A percentile compares a stretch with the other conserved stretches of the same genome.
These are phyloP conservation scores for Ganoderma leucocontextum DNA, from an alignment of 1,284 basidiomycete species.

Conservation along the genomic window DNA sequence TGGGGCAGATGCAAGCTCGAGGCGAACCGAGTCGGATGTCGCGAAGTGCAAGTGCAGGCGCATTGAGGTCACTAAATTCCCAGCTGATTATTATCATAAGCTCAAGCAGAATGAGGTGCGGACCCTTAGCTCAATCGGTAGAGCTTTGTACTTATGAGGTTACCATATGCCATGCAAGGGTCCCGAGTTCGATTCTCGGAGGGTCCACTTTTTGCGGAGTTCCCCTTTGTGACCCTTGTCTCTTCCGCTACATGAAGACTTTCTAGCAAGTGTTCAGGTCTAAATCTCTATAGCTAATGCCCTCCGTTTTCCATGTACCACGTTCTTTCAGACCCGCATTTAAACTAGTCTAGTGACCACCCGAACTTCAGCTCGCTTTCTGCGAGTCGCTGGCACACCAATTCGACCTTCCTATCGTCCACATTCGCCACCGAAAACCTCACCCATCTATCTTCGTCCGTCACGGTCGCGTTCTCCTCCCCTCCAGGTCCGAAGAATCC, in stretches of 20 bases:
- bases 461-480: conserved; percentile 41
- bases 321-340: background rate
- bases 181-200: conserved; percentile 59
- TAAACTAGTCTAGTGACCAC: conserved; percentile 37
- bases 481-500: conserved; percentile 65
- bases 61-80: background rate
- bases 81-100: background rate
- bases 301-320: background rate
- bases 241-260: too few relatives aligned
- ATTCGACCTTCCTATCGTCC: conserved; percentile 63
- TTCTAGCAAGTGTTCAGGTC: too few relatives aligned
- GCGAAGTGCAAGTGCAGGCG: too few relatives aligned
- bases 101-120: conserved; percentile 14
- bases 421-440: conserved; percentile 89
- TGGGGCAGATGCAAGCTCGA: background rate
- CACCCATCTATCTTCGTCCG: conserved; percentile 65
- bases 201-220: conserved; percentile 49
- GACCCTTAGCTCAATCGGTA: conserved; percentile 59
- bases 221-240: too few relatives aligned
- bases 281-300: too few relatives aligned
- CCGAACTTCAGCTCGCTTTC: conserved; percentile 43
- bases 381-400: conserved; percentile 66
- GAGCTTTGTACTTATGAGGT: conserved; percentile 59
- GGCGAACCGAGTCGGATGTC: too few relatives aligned
- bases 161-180: conserved; percentile 50